Evolutionary conservation across 1,284 basidiomycete species (phyloP), one percentile per base, ranked within the genome.

Genomic region (Erythrobasidium hasegawianum): DNA sequence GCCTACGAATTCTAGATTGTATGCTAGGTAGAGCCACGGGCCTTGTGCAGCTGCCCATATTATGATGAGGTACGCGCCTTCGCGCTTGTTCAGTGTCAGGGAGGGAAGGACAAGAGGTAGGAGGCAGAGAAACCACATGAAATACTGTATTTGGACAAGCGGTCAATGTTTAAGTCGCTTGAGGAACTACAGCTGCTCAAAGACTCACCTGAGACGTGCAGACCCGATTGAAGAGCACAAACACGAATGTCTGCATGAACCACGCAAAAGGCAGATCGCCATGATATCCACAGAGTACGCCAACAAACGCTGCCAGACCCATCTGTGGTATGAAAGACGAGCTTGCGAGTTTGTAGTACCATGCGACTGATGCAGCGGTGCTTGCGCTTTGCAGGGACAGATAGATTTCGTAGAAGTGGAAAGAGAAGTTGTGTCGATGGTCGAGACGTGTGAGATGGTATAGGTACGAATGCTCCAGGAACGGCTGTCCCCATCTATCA

Each of bases 361-460:
- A 10, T 70, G 13, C 61, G 9, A 82, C 84, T 33, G 41, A 53
- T n/a, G 2, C 47, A 43, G 24, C 54, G 22, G 54, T 38, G 43
- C 70, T 49, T 5, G 52, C 22, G 22, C 54, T 45, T 24, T 33
- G 20, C 14, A 76, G 73, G 14, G 77, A 74, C 54, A 97, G 84
- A 77, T 98, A 97, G 40, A 88, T 93, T 49, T 88, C 85, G 76
- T 97, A 92, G 78, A 96, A 98, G 80, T 97, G 97, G 0, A 93
- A 89, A 14, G 91, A 92, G 78, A 99, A 98, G 78, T 99, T 99
- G 80, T 98, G 96, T 59, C 94, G 86, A 75, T 97, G 93, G 78
- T 99, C 96, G 24, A 90, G 84, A 39, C 96, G 85, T 68, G 87
- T 83, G 2, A 94, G 79, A 74, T 98, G 96, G 78, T 98, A 97